A percentile compares a stretch with the other conserved stretches of the same genome.
phyloP scores from a whole-genome alignment of 2,329 filamentous ascomycete species.

The Aspergillus versicolor region DNA sequence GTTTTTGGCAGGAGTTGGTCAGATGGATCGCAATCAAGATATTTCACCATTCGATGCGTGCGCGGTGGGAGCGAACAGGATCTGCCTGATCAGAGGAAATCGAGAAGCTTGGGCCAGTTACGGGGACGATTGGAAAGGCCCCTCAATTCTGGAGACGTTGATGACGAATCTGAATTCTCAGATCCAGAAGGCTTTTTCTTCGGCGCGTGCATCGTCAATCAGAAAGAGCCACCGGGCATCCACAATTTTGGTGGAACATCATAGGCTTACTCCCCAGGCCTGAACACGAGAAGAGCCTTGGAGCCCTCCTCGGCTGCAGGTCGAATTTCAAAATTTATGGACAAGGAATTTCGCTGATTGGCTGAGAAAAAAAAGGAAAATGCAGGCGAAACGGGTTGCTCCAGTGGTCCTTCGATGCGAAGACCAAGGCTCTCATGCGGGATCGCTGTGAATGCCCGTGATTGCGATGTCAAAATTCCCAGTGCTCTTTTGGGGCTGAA shows the following conservation, averaged over 20 bases:
- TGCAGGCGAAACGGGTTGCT: slow-evolving; percentile 16
- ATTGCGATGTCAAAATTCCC: neutral
- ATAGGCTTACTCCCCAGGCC: slow-evolving; percentile 10
- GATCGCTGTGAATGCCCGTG: neutral
- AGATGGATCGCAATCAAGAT: slow-evolving; percentile 3
- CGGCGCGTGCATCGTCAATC: slow-evolving; percentile 9
- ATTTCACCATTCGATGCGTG: slow-evolving; percentile 5
- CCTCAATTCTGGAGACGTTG: slow-evolving; percentile 19
- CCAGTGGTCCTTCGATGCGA: slow-evolving; percentile 22
- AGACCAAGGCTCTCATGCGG: slow-evolving; percentile 19
- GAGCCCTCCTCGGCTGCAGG: slow-evolving; percentile 28
- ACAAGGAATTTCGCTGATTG: slow-evolving; percentile 34
- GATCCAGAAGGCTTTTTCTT: slow-evolving; percentile 3
- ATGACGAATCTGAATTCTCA: slow-evolving; percentile 14
- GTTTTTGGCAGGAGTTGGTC: slow-evolving; percentile 18
- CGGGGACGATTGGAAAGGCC: slow-evolving; percentile 18
- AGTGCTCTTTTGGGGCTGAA: neutral
- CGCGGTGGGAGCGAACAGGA: slow-evolving; percentile 24
- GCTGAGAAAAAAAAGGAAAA: slow-evolving; percentile 16
- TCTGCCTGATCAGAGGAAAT: slow-evolving; percentile 27
- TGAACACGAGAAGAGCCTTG: slow-evolving; percentile 12
- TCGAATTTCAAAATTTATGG: slow-evolving; percentile 24
- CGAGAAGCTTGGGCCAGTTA: slow-evolving; percentile 34
- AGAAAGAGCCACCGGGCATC: slow-evolving; percentile 9
- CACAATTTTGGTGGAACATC: slow-evolving; percentile 1